These are phyloP conservation scores for Apiotrichum laibachii DNA, from an alignment of 1,284 basidiomycete genomes.

Conservation along the genomic window DNA sequence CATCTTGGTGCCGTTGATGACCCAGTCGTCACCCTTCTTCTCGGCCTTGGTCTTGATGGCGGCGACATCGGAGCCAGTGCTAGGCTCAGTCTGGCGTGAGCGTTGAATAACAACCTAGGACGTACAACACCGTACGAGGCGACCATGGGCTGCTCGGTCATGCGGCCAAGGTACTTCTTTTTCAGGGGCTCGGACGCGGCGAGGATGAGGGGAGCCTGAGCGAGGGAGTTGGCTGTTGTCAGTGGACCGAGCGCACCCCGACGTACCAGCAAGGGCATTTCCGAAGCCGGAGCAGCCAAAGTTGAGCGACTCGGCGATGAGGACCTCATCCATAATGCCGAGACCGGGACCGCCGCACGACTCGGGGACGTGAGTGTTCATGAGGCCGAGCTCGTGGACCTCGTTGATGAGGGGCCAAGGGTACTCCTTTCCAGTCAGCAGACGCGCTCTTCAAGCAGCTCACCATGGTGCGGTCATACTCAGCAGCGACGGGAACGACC, in stretches of 20 bases:
- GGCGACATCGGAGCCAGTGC: slow-evolving; percentile 59
- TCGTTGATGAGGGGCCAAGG: slow-evolving; percentile 58
- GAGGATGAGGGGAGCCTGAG: slow-evolving; percentile 57
- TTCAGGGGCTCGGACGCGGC: slow-evolving; percentile 56
- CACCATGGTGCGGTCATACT: slow-evolving; percentile 54
- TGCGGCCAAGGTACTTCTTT: slow-evolving; percentile 57
- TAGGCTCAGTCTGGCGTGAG: slow-evolving; percentile 53
- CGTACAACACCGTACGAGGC: slow-evolving; percentile 56
- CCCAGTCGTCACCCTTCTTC: slow-evolving; percentile 57
- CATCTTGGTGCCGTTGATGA: slow-evolving; percentile 57
- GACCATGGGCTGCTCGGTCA: slow-evolving; percentile 58
- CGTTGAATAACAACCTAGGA: not conserved
- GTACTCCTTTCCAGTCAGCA: slow-evolving; percentile 45
- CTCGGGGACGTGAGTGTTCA: slow-evolving; percentile 55
- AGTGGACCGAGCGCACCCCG: not conserved
- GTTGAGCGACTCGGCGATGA: slow-evolving; percentile 55
- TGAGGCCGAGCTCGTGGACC: slow-evolving; percentile 53
- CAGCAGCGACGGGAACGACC: slow-evolving; percentile 56
- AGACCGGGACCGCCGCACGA: slow-evolving; percentile 57
- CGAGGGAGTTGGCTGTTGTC: slow-evolving; percentile 53
- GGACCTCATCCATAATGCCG: slow-evolving; percentile 54
- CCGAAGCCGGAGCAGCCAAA: slow-evolving; percentile 59
- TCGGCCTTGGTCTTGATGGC: slow-evolving; percentile 54
- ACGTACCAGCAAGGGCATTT: slow-evolving; percentile 52
- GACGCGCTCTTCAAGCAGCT: slow-evolving; percentile 1